Conservation (phyloP, 108 stramenopile species). For the Fragilaria crotonensis region DNA sequence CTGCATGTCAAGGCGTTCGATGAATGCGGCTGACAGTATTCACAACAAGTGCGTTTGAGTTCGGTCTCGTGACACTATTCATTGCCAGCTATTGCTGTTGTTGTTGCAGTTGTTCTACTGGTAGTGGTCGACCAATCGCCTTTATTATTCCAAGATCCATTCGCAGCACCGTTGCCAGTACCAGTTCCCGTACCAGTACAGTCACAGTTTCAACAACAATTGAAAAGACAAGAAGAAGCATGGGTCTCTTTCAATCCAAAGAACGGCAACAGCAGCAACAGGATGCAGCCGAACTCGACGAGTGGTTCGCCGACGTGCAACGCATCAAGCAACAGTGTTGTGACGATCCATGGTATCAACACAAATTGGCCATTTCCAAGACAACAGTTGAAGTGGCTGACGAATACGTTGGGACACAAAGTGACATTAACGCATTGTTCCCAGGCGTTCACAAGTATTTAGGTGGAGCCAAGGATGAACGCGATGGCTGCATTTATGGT, state of each 20-base stretch:
- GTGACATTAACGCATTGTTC: constrained; percentile 19
- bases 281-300: background rate
- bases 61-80: no score
- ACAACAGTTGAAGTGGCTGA: background rate
- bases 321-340: background rate
- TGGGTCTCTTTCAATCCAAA: background rate
- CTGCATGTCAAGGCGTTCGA: no score
- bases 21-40: no score
- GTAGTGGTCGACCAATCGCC: no score
- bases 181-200: background rate
- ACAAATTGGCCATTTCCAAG: background rate
- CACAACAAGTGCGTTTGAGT: no score
- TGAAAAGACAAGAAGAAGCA: background rate
- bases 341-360: background rate
- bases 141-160: background rate
- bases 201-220: background rate
- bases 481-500: constrained; percentile 70
- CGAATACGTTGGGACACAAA: background rate
- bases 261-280: background rate
- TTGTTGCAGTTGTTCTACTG: no score
- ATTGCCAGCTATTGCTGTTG: no score
- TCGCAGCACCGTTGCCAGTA: background rate
- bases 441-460: constrained; percentile 67
- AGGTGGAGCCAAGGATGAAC: constrained; percentile 65
- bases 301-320: background rate